phyloP scores from a whole-genome alignment of 345 rosid genomes.

The Raphanus raphanistrum region DNA sequence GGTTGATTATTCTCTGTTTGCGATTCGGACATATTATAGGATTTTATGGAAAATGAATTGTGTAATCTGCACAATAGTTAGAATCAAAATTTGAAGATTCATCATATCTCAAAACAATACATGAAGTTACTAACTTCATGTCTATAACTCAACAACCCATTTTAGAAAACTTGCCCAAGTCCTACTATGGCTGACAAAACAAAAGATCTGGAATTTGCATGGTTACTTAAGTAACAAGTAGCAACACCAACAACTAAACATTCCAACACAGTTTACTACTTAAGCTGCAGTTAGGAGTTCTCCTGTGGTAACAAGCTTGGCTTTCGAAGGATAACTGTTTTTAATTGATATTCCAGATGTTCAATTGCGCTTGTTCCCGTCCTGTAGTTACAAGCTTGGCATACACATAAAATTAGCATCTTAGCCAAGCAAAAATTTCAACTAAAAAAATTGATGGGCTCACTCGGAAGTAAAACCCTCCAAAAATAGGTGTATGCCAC shows the following conservation, averaged over 20 bases:
- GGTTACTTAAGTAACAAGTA: background rate
- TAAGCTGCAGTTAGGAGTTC: no score
- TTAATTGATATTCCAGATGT: no score
- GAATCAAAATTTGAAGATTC: constrained; percentile 6
- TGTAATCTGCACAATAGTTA: background rate
- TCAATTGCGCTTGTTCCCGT: no score
- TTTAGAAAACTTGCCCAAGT: background rate
- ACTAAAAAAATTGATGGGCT: no score
- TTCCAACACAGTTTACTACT: no score
- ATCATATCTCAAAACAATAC: constrained; percentile 2
- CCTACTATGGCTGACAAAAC: background rate
- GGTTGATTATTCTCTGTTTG: background rate
- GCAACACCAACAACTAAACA: background rate
- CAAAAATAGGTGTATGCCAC: constrained; percentile 15
- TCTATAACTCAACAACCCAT: background rate
- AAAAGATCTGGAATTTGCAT: background rate
- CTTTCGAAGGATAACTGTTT: no score
- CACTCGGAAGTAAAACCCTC: no score
- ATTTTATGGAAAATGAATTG: background rate
- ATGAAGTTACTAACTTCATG: background rate
- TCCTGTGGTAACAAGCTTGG: no score
- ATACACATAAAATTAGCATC: no score
- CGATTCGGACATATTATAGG: constrained; percentile 12
- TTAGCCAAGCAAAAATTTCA: no score
- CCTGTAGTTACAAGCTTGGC: no score